Percentiles rank a stretch among this genome's conserved stretches.
These are phyloP conservation scores for Exophiala sp. DNA, from an alignment of 2,329 filamentous ascomycete genomes.

Conservation along the genomic window DNA sequence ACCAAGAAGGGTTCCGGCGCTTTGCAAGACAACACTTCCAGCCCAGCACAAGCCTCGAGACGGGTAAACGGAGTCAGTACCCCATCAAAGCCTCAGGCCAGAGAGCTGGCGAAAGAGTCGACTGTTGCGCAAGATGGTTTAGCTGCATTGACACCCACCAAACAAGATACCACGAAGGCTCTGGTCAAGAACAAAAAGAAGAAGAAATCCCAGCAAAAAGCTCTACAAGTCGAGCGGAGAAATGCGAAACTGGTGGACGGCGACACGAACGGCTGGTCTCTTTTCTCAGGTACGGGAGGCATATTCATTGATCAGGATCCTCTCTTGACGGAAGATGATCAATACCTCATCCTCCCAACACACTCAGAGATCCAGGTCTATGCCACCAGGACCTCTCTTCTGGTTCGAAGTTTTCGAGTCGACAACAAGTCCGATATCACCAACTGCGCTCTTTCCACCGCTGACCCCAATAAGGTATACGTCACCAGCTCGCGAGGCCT, in stretches of 20 bases:
- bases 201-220: constrained; percentile 12
- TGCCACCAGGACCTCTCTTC: constrained; percentile 71
- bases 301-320: constrained; percentile 53
- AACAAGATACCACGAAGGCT: neutral
- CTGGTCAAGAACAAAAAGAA: constrained; percentile 29
- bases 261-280: constrained; percentile 36
- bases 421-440: constrained; percentile 44
- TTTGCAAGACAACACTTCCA: neutral
- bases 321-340: constrained; percentile 53
- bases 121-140: neutral
- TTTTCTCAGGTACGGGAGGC: constrained; percentile 50
- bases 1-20: neutral
- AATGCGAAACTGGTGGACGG: neutral
- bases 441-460: constrained; percentile 48
- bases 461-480: constrained; percentile 49
- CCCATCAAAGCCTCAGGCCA: neutral
- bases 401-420: constrained; percentile 64
- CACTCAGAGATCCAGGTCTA: constrained; percentile 73
- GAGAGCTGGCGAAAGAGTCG: neutral
- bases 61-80: neutral
- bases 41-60: neutral
- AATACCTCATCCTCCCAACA: constrained; percentile 68
- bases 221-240: constrained; percentile 4
- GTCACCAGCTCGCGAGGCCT: constrained; percentile 48
- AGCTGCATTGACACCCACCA: neutral